phyloP scores from a whole-genome alignment of 1,284 basidiomycete species.

The Ustilago xerochloae region DNA sequence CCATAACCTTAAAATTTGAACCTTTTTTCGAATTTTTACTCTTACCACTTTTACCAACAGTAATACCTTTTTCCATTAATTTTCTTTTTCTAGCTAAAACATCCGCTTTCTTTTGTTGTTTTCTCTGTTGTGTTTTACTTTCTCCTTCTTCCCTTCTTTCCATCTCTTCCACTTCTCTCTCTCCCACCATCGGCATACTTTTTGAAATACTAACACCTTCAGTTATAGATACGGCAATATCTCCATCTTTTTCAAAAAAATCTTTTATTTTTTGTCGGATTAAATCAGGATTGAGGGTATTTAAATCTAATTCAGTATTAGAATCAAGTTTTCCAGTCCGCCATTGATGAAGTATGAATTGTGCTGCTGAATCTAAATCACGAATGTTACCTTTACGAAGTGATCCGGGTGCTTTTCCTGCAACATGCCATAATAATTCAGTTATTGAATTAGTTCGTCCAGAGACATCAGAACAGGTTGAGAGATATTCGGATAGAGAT shows the following conservation, averaged over 20 bases:
- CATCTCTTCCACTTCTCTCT: background rate
- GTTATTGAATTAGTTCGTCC: conserved; percentile 55
- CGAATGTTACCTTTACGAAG: conserved; percentile 50
- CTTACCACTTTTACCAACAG: conserved; percentile 16
- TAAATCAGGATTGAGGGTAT: conserved; percentile 15
- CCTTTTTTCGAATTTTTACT: background rate
- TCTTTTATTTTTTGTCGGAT: background rate
- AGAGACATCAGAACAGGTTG: conserved; percentile 17
- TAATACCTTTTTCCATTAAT: conserved; percentile 32
- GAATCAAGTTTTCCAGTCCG: conserved; percentile 50
- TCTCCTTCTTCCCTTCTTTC: background rate
- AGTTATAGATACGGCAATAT: background rate
- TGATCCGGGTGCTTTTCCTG: conserved; percentile 59
- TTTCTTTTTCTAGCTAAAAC: conserved; percentile 21
- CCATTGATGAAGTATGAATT: conserved; percentile 61
- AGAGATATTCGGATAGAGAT: conserved; percentile 11
- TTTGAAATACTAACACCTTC: background rate
- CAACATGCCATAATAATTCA: conserved; percentile 46
- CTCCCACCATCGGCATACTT: background rate
- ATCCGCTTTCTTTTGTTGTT: conserved; percentile 19
- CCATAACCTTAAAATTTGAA: background rate
- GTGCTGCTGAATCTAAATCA: conserved; percentile 57
- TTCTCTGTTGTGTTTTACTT: conserved; percentile 35
- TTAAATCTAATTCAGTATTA: conserved; percentile 61
- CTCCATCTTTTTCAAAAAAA: conserved; percentile 6